Percentiles rank a stretch among this genome's conserved stretches.
phyloP scores from a whole-genome alignment of 1,284 basidiomycete species.

The Baeospora myosura region DNA sequence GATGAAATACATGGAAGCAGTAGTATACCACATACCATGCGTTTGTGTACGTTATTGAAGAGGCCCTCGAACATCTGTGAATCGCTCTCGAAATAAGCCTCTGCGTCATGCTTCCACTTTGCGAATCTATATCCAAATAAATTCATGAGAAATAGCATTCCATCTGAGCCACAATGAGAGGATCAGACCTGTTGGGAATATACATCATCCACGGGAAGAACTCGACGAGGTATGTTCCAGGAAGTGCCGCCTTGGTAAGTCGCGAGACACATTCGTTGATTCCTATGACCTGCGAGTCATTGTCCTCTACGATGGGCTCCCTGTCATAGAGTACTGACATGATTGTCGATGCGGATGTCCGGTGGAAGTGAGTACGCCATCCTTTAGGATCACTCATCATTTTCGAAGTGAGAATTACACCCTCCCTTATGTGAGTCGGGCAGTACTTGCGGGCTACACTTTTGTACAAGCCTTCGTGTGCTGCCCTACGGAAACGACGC shows the following conservation, averaged over 20 bases:
- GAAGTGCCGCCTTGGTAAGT: background rate
- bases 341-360: background rate
- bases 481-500: background rate
- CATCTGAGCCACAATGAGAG: no score
- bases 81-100: conserved; percentile 13
- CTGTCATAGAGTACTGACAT: background rate
- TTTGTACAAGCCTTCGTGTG: background rate
- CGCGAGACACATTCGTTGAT: background rate
- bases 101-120: conserved; percentile 5
- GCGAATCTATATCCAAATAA: background rate
- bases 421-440: background rate
- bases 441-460: background rate
- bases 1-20: background rate
- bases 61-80: conserved; percentile 14
- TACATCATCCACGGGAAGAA: conserved; percentile 9
- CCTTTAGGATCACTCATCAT: background rate
- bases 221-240: conserved; percentile 4
- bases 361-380: background rate
- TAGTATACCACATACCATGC: conserved; percentile 7
- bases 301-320: background rate
- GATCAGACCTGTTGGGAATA: conserved; percentile 3
- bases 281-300: background rate
- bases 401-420: background rate
- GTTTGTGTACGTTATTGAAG: conserved; percentile 10
- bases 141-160: background rate